Percentiles rank a stretch among this genome's conserved stretches.
Conservation (phyloP, 305 asterid genomes). For the Fraxinus velutina region DNA sequence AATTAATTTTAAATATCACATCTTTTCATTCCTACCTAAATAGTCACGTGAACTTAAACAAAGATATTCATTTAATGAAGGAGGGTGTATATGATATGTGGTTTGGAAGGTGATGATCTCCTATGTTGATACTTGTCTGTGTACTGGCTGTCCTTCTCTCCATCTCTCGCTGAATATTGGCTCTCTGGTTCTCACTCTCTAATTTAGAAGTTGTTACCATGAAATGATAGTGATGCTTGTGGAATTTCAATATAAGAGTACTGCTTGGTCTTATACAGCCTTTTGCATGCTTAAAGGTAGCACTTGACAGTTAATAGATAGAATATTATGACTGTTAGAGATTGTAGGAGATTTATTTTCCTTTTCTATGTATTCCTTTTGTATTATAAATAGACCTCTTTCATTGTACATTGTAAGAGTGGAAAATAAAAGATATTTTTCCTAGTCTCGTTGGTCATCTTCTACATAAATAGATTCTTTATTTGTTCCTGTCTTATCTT, state of each 20-base stretch:
- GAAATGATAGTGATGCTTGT: neutral
- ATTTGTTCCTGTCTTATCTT: constrained; percentile 7
- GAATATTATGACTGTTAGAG: too few relatives aligned
- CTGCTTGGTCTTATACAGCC: neutral
- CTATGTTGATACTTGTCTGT: neutral
- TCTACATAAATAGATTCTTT: neutral
- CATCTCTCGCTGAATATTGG: neutral
- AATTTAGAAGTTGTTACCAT: neutral
- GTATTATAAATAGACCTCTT: too few relatives aligned
- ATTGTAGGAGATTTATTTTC: too few relatives aligned
- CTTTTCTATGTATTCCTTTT: too few relatives aligned
- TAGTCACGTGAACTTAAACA: neutral
- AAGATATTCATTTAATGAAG: neutral
- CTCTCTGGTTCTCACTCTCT: neutral
- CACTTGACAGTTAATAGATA: neutral
- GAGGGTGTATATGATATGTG: neutral
- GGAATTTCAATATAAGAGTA: neutral
- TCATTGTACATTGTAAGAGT: too few relatives aligned
- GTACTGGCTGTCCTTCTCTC: neutral
- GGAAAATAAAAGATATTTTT: too few relatives aligned
- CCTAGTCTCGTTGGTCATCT: too few relatives aligned
- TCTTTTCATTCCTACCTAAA: neutral
- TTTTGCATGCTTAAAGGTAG: neutral
- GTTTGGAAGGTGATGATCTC: neutral
- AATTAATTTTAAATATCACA: neutral